Evolutionary conservation across 768 basidiomycete species (phyloP).

Genomic region (Mycena belliarum): DNA sequence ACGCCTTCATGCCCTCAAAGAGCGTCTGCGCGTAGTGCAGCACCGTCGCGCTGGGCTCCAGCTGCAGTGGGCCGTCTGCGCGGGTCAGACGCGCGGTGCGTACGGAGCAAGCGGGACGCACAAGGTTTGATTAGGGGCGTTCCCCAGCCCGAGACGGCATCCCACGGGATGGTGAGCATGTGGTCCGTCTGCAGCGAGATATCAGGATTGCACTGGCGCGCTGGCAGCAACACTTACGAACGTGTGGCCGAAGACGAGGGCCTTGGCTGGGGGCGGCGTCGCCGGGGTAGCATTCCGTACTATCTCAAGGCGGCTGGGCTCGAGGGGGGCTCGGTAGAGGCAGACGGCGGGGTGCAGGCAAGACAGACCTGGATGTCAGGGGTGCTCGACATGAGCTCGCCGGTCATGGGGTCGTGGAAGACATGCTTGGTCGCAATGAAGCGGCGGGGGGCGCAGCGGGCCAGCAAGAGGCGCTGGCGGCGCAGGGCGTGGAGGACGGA

Average conservation of each 20-base stretch:
- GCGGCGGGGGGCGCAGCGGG: slow-evolving; percentile 11
- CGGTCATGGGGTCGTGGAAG: slow-evolving; percentile 47
- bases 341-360: background rate
- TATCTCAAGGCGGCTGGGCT: slow-evolving; percentile 59
- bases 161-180: slow-evolving; percentile 84
- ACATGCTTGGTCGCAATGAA: slow-evolving; percentile 19
- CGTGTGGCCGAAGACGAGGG: slow-evolving; percentile 81
- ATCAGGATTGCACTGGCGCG: slow-evolving; percentile 1
- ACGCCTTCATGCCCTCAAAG: slow-evolving; percentile 97
- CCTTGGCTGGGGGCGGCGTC: slow-evolving; percentile 60
- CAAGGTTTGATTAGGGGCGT: slow-evolving; percentile 82
- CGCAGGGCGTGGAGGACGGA: slow-evolving; percentile 17
- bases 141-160: slow-evolving; percentile 73
- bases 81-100: slow-evolving; percentile 1
- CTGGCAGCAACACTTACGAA: slow-evolving; percentile 55
- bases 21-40: slow-evolving; percentile 91
- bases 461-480: slow-evolving; percentile 9
- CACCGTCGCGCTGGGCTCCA: slow-evolving; percentile 80
- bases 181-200: slow-evolving; percentile 65
- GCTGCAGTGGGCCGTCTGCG: slow-evolving; percentile 66
- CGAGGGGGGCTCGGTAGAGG: background rate
- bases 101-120: slow-evolving; percentile 36
- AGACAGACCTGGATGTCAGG: slow-evolving; percentile 54
- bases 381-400: slow-evolving; percentile 42
- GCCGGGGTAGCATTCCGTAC: slow-evolving; percentile 53